Evolutionary conservation across 2,329 filamentous ascomycete genomes (phyloP), one percentile per base, ranked within the genome.

Genomic region (Sporothrix curviconia): DNA sequence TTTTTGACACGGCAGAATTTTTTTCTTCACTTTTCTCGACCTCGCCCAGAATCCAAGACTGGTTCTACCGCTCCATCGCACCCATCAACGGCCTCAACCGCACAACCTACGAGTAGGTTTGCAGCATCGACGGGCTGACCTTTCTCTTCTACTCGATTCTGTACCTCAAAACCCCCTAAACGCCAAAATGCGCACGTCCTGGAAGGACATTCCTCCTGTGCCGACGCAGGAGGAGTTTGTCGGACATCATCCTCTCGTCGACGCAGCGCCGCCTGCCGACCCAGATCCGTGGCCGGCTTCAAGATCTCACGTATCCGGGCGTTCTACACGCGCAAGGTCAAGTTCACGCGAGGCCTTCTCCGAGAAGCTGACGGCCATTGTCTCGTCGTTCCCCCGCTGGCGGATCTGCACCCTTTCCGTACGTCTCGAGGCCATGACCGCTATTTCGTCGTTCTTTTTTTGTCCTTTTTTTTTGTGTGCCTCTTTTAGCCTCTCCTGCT

Each of bases 291-390:
- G 84, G n/a, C 92, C 40, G 94, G 94, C 59, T 99, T 99, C 80
- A 88, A 96, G 75, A 96, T 97, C 71, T 89, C 85, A 71, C 85
- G 92, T 81, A 96, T 97, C 68, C 81, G 92, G 72, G 79, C 78
- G 51, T 97, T 97, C 77, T 97, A 97, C 74, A 96, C 92, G 46
- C 81, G 94, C 72, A 97, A 97, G 76, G 92, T 96, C 80, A 97
- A 97, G 76, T 99, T 91, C 76, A 96, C 94, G 6, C 69, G 94
- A 99, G 76, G 60, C 59, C 32, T 65, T 96, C 74, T 85, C 86
- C 64, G 94, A 99, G 73, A 97, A 97, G 76, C 85, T 99, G 64
- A 84, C 84, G 64, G 83, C 86, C 60, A 96, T 96, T 68, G 84
- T 97, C 68, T 89, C 96, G 72, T 90, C 89, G 66, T 96, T 99